phyloP scores from a whole-genome alignment of 2,329 filamentous ascomycete genomes.

The Aspergillus quadricinctus region DNA sequence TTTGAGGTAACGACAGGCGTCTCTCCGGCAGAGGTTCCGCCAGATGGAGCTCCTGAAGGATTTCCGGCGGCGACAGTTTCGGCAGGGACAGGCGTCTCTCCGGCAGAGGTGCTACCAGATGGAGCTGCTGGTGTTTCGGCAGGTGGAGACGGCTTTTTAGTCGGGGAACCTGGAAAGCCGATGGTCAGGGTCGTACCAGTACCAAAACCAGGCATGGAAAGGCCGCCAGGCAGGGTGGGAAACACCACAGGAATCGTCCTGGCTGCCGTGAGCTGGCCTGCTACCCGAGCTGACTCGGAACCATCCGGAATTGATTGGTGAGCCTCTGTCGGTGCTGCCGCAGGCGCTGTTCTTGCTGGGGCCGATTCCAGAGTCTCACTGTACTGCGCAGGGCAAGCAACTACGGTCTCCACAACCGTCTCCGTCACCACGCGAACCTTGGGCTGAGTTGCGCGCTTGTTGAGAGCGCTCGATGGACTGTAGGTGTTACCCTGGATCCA shows the following conservation, averaged over 20 bases:
- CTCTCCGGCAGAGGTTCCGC: background rate
- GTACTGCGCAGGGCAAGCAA: slow-evolving; percentile 17
- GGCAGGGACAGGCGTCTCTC: background rate
- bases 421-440: slow-evolving; percentile 10
- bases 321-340: background rate
- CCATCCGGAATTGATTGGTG: background rate
- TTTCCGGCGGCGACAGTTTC: background rate
- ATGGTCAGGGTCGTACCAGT: background rate
- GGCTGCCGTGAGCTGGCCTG: background rate
- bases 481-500: slow-evolving; percentile 82
- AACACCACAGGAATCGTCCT: background rate
- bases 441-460: slow-evolving; percentile 22
- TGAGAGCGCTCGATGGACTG: slow-evolving; percentile 27
- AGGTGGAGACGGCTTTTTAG: background rate
- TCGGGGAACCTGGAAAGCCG: background rate
- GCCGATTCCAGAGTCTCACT: slow-evolving; percentile 6
- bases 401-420: slow-evolving; percentile 23
- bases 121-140: too few species aligned
- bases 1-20: background rate
- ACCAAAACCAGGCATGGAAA: background rate
- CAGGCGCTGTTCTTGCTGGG: background rate
- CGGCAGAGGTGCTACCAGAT: too few species aligned
- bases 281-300: background rate
- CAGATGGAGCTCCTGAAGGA: background rate
- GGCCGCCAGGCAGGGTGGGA: background rate